Percentiles rank a stretch among this genome's conserved stretches.
Conservation (phyloP, 495 filamentous ascomycete species). For the Penicillium canariense region DNA sequence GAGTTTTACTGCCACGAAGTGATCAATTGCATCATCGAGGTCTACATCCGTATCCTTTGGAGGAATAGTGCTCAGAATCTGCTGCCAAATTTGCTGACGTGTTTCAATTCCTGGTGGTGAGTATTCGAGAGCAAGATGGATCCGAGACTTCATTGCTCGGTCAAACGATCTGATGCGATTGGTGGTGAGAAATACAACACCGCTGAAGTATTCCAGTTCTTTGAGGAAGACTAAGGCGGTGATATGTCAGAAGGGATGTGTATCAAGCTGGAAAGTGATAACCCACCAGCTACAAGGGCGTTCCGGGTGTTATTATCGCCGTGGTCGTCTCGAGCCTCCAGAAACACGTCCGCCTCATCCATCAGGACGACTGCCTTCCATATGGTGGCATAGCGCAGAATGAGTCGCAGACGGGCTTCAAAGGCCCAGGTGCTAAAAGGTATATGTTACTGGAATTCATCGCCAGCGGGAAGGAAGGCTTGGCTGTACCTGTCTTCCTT, state of each 20-base stretch:
- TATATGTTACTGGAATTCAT: background rate
- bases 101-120: conserved; percentile 1
- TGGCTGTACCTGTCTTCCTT: background rate
- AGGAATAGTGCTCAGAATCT: background rate
- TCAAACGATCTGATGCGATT: conserved; percentile 9
- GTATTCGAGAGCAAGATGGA: conserved; percentile 10
- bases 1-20: background rate
- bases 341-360: conserved; percentile 7
- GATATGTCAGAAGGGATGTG: background rate
- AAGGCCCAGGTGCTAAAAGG: background rate
- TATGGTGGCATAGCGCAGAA: background rate
- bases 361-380: background rate
- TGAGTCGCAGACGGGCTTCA: background rate
- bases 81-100: conserved; percentile 3
- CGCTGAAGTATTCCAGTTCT: background rate
- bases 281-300: background rate
- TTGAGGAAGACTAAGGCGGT: background rate
- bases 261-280: background rate
- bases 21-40: background rate
- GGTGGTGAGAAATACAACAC: conserved; percentile 2
- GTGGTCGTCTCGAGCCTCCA: background rate
- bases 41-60: background rate
- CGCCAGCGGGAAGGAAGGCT: background rate
- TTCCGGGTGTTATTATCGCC: background rate
- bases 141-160: conserved; percentile 3